Base-by-base conservation (phyloP, 129 eudicot genomes). In the Logfia minima region DNA sequence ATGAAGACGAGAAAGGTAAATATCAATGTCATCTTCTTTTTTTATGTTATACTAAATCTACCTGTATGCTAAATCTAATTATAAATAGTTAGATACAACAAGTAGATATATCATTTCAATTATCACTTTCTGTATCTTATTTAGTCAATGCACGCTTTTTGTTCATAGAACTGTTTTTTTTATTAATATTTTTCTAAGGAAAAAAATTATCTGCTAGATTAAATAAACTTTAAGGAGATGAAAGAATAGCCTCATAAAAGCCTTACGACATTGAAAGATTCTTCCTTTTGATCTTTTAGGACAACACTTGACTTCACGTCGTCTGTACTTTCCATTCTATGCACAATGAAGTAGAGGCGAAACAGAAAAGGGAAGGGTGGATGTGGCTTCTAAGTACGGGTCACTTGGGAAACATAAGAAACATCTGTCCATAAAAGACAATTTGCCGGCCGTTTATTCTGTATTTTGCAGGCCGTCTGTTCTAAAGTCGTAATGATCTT, bases 261-360 rank as follows among this genome's bases (percentile, higher is more conserved):
- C 67, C 74, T 74, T 86, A 83, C 87, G 56, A 63, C 4, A n/a
- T 26, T 62, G 16, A 60, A 77, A 65, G 63, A 34, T 48, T 87
- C 88, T 32, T 59, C 76, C 1, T 62, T 48, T 87, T 78, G 80
- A 65, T 76, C 74, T 74, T 68, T 71, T 24, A 14, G 37, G 22
- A 59, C 68, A 53, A 26, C 61, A 39, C 56, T 45, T 24, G 87
- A 65, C 75, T 86, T 84, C 51, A 79, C 34, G 17, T 87, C 80
- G 1, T 84, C 84, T 72, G 78, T 55, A 48, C 41, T 23, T 76
- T 79, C 89, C 92, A 87, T 87, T 63, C 31, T 34, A 28, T 69
- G 55, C 17, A 68, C 45, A 31, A 61, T 17, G 35, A 62, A 68
- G 22, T 26, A 52, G 17, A 21, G 68, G 78, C 17, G 61, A 70